Base-by-base conservation (phyloP, 2,329 filamentous ascomycete species). In the Fusarium napiforme region DNA sequence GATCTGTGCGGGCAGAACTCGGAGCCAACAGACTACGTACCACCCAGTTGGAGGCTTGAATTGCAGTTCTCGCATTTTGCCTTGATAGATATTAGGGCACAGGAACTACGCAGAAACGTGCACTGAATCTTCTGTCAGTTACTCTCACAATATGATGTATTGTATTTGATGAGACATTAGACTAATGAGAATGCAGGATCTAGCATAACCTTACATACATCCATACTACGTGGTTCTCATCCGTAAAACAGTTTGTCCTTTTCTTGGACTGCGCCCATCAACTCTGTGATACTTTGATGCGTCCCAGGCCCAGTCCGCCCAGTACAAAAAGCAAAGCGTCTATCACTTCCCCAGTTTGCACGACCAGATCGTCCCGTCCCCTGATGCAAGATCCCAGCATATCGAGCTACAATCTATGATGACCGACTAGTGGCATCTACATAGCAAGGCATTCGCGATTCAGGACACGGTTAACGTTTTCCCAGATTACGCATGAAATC, bases 281-380 rank as follows among this genome's bases (percentile, higher is more conserved):
- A 26, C 55, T 64, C 50, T 64, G 58, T 64, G 64, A 67, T 72
- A 72, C 52, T 59, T 59, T 59, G 53, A 60, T 34, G 28, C 61
- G 59, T 64, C 61, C 45, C 66, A 66, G 36, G 49, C 30, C 26
- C 39, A 69, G 30, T 70, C 55, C 47, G 49, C 30, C 26, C 39
- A 69, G 30, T 70, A 58, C 47, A 37, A 67, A 67, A 53, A 67
- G 50, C 40, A 68, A 70, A 70, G 40, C 39, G 64, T 55, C 60
- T 49, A 37, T 37, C 46, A 53, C 43, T 62, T 62, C 67, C 70
- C 70, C 71, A 62, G 63, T 55, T 60, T 58, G 66, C 67, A 60
- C 66, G 42, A 40, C 56, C 62, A 76, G 74, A 76, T 76, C 74
- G 69, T 75, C 74, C 74, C 74, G 74, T 64, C 60, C 56, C 64